Conservation (phyloP, 192 early-diverging fungal genomes). For the Chytriomyces sp. region DNA sequence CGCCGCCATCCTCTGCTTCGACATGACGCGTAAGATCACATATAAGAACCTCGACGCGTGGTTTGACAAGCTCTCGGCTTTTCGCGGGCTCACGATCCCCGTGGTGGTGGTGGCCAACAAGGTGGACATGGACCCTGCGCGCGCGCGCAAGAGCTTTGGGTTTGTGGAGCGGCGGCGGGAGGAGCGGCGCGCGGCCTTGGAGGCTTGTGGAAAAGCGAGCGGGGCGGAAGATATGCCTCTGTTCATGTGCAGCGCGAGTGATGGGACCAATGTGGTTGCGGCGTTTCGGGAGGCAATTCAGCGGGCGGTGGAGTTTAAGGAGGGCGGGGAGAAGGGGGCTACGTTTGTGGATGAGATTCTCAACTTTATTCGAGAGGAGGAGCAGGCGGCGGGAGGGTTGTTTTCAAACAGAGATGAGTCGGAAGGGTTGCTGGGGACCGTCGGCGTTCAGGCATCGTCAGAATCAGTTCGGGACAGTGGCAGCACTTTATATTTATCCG, state of each 20-base stretch:
- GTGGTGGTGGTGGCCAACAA: slow-evolving; percentile 66
- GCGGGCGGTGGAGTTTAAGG: slow-evolving; percentile 49
- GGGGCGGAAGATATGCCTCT: slow-evolving; percentile 37
- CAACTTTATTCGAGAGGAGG: slow-evolving; percentile 52
- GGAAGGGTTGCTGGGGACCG: background rate
- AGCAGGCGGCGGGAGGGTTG: slow-evolving; percentile 24
- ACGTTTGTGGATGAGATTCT: slow-evolving; percentile 57
- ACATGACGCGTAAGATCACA: slow-evolving; percentile 64
- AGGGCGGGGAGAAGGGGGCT: slow-evolving; percentile 33
- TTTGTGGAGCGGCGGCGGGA: slow-evolving; percentile 48
- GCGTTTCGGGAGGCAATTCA: slow-evolving; percentile 54
- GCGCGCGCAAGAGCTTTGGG: slow-evolving; percentile 53
- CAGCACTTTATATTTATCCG: background rate
- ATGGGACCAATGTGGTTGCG: slow-evolving; percentile 63
- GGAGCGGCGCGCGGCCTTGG: slow-evolving; percentile 21
- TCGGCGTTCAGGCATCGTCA: background rate
- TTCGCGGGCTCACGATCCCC: slow-evolving; percentile 47
- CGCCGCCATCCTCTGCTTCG: slow-evolving; percentile 55
- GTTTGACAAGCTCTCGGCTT: slow-evolving; percentile 54
- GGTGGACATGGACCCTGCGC: slow-evolving; percentile 58
- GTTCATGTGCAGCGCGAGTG: slow-evolving; percentile 52
- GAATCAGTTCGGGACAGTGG: background rate
- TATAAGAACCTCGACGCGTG: slow-evolving; percentile 64
- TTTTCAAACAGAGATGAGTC: slow-evolving; percentile 9
- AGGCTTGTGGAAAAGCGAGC: slow-evolving; percentile 23